Evolutionary conservation across 805 yeast species (phyloP).

Genomic region (Candida chilensis): DNA sequence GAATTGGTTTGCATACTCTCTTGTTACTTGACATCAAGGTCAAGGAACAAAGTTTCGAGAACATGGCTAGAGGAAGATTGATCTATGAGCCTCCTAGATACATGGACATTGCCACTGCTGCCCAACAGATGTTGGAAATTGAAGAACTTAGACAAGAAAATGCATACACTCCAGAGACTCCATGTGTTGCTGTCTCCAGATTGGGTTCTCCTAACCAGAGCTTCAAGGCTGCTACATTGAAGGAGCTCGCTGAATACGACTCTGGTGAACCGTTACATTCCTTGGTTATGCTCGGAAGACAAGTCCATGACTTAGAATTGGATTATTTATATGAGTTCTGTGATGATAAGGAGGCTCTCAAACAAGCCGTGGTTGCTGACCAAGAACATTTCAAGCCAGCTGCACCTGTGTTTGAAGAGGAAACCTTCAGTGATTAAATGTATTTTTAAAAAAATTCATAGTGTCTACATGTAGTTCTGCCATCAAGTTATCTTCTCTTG

Average conservation of each 20-base stretch:
- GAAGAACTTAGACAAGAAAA: constrained; percentile 69
- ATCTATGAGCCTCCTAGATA: constrained; percentile 96
- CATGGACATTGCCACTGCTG: constrained; percentile 88
- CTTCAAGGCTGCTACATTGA: constrained; percentile 78
- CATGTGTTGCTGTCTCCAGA: constrained; percentile 90
- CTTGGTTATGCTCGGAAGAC: constrained; percentile 82
- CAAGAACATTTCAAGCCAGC: constrained; percentile 72
- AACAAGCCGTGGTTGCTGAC: constrained; percentile 34
- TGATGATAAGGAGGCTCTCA: constrained; percentile 45
- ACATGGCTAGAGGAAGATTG: constrained; percentile 84
- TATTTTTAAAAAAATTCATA: no score
- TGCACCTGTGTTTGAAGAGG: constrained; percentile 49
- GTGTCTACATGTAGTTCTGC: no score
- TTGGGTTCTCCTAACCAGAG: constrained; percentile 79
- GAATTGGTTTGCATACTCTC: constrained; percentile 85
- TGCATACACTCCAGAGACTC: constrained; percentile 81
- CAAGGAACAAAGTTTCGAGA: constrained; percentile 91
- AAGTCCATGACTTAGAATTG: constrained; percentile 86
- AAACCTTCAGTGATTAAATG: constrained; percentile 8
- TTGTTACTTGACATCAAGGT: constrained; percentile 88
- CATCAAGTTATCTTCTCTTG: no score
- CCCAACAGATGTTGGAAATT: constrained; percentile 78
- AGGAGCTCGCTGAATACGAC: constrained; percentile 72
- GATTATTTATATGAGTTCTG: constrained; percentile 78
- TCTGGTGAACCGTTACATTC: constrained; percentile 95